A percentile compares a stretch with the other conserved stretches of the same genome.
Conservation (phyloP, 2,329 filamentous ascomycete genomes). For the Penicillium brevicompactum region DNA sequence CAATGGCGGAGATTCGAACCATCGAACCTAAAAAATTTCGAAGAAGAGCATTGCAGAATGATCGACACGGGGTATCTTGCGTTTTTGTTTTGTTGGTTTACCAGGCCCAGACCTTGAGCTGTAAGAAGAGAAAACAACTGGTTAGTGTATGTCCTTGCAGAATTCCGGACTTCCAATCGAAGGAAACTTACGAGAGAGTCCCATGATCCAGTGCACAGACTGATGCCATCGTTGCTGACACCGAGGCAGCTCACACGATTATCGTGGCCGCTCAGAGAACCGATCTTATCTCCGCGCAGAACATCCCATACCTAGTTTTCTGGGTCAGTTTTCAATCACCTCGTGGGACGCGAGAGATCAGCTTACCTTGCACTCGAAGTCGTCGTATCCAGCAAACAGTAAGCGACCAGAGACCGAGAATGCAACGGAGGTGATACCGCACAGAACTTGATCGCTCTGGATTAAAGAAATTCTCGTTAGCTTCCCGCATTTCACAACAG, state of each 20-base stretch:
- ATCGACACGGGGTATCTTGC: slow-evolving; percentile 41
- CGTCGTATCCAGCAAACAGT: slow-evolving; percentile 95
- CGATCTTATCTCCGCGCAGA: slow-evolving; percentile 93
- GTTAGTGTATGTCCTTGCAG: slow-evolving; percentile 10
- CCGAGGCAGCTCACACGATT: slow-evolving; percentile 98
- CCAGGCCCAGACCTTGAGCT: slow-evolving; percentile 90
- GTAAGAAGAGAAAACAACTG: slow-evolving; percentile 10
- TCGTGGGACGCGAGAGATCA: neutral
- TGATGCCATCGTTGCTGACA: slow-evolving; percentile 98
- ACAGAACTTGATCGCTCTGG: slow-evolving; percentile 94
- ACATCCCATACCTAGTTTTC: slow-evolving; percentile 86
- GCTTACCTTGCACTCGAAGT: slow-evolving; percentile 98
- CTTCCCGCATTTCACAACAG: slow-evolving; percentile 9
- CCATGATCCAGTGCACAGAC: slow-evolving; percentile 98
- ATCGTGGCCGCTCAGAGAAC: slow-evolving; percentile 94
- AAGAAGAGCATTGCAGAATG: slow-evolving; percentile 39
- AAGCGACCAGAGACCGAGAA: slow-evolving; percentile 95
- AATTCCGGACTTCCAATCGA: neutral
- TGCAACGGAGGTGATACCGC: slow-evolving; percentile 96
- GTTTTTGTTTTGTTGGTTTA: slow-evolving; percentile 46
- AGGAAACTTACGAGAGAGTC: slow-evolving; percentile 82
- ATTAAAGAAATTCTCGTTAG: slow-evolving; percentile 3
- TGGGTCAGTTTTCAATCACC: slow-evolving; percentile 23
- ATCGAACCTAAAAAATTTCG: slow-evolving; percentile 36
- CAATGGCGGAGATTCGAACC: slow-evolving; percentile 40